Percentiles rank a stretch among this genome's conserved stretches.
Evolutionary conservation across 257 asterid genomes (phyloP).

Genomic region (Galeopsis tetrahit): DNA sequence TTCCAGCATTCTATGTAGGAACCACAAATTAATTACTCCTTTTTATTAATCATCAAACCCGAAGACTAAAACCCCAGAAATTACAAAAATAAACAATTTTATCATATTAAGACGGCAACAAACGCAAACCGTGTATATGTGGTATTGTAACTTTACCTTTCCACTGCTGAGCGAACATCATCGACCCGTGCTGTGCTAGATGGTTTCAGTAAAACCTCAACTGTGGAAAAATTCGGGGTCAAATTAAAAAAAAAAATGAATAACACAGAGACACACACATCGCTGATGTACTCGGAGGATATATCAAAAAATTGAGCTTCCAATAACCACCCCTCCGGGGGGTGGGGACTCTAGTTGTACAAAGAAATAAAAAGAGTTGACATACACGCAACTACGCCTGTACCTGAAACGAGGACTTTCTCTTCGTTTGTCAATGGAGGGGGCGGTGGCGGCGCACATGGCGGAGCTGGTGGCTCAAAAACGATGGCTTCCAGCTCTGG

Average conservation of each 20-base stretch:
- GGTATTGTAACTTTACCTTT: constrained; percentile 51
- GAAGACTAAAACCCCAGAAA: constrained; percentile 2
- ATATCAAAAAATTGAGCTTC: constrained; percentile 12
- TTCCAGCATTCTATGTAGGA: constrained; percentile 75
- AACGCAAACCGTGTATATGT: constrained; percentile 18
- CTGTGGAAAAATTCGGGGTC: constrained; percentile 47
- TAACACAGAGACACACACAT: constrained; percentile 13
- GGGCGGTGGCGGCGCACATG: constrained; percentile 37
- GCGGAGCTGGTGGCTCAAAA: constrained; percentile 48
- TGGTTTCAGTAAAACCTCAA: constrained; percentile 85
- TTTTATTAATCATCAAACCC: background rate
- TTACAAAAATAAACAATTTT: background rate
- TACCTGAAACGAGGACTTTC: constrained; percentile 81
- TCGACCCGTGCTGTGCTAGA: constrained; percentile 72
- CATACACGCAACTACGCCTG: background rate
- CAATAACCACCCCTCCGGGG: background rate
- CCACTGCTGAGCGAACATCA: constrained; percentile 73
- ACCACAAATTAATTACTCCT: background rate
- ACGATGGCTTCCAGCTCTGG: constrained; percentile 49
- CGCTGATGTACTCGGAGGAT: constrained; percentile 27
- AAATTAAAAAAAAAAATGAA: background rate
- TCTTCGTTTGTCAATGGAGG: constrained; percentile 48
- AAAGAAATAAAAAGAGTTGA: background rate
- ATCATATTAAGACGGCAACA: background rate
- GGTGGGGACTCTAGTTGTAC: background rate